Evolutionary conservation across 2,329 filamentous ascomycete species (phyloP), one percentile per base, ranked within the genome.

Genomic region (Diaporthe destruens): DNA sequence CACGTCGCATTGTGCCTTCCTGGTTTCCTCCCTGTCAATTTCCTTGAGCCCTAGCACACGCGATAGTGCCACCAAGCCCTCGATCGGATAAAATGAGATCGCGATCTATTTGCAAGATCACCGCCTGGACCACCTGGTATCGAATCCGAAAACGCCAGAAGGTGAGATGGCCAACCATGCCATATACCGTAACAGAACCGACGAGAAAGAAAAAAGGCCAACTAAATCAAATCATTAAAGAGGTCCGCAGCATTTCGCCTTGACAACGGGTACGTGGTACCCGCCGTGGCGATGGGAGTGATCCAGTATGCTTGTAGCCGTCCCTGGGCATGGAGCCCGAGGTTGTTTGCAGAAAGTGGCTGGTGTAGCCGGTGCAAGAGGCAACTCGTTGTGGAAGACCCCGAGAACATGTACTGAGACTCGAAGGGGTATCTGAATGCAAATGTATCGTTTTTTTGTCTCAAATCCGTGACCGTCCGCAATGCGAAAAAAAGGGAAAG

Each of bases 121-220:
- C 63, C 56, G 63, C 72, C 72, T 23, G 69, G 63, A 57, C 61
- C 69, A 25, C 69, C 69, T 74, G 72, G 72, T 74, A 74, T 74
- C 71, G 71, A 69, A 44, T 69, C 72, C 72, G 44, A 66, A 54
- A 74, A 74, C 72, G 72, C 72, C 72, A 54, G 18, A 69, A 56
- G 67, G 71, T 74, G 65, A 69, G 49, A 74, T 74, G 72, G 70
- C 66, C 55, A 67, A 39, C 49, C 66, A 49, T 69, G 69, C 66
- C 57, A 61, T 67, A 72, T 75, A 75, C 72, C 72, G 72, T 76
- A 76, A 77, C 73, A 74, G 74, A 75, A 63, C 74, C 76, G 66
- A 74, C 53, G 72, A 74, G 76, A 75, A 77, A 74, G 74, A 76
- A 73, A 69, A 71, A 66, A 47, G 71, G 59, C 71, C 72, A 73